Evolutionary conservation across 495 filamentous ascomycete species (phyloP).

Genomic region (Cercophora sp.): DNA sequence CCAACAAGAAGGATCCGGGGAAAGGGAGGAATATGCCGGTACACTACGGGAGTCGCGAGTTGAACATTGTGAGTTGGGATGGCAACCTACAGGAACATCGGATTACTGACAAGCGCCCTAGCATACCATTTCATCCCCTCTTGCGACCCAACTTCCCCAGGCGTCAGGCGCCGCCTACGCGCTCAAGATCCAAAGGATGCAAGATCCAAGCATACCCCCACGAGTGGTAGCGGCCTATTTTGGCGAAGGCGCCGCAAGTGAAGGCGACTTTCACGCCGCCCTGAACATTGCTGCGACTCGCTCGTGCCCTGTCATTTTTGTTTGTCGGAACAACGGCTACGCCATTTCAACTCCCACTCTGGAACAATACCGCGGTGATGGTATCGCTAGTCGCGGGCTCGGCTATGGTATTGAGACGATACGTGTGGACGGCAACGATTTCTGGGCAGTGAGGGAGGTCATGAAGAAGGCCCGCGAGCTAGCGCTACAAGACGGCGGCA

Average conservation of each 20-base stretch:
- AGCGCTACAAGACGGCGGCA: conserved; percentile 72
- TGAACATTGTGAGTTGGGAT: conserved; percentile 64
- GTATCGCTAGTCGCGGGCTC: conserved; percentile 89
- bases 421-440: conserved; percentile 94
- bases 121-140: conserved; percentile 90
- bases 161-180: conserved; percentile 92
- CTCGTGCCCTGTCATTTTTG: conserved; percentile 85
- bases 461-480: conserved; percentile 73
- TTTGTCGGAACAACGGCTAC: conserved; percentile 97
- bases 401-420: conserved; percentile 98
- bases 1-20: conserved; percentile 77
- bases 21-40: conserved; percentile 95
- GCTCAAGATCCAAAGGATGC: conserved; percentile 76
- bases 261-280: conserved; percentile 96
- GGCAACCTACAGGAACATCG: too few relatives aligned
- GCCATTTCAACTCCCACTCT: conserved; percentile 92
- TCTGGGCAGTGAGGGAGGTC: conserved; percentile 87
- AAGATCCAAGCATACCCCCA: conserved; percentile 59
- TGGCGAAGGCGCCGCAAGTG: conserved; percentile 94
- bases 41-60: conserved; percentile 80
- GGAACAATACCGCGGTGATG: conserved; percentile 95
- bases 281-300: conserved; percentile 95
- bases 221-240: conserved; percentile 88
- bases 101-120: too few relatives aligned
- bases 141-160: conserved; percentile 95